Conservation (phyloP, 805 yeast genomes). For the Yarrowia hollandica region DNA sequence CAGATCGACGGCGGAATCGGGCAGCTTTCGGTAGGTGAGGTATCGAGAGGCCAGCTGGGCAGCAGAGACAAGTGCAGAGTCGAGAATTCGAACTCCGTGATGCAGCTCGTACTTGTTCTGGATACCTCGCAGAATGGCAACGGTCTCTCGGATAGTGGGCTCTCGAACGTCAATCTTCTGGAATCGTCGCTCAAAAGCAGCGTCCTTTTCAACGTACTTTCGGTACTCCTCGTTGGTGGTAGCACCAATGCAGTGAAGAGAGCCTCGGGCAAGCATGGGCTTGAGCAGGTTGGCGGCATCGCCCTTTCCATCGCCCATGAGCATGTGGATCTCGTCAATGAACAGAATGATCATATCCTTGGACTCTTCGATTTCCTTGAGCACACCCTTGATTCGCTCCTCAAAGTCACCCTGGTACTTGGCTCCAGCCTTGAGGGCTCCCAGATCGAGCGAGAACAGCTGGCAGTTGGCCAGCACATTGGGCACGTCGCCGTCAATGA, state of each 20-base stretch:
- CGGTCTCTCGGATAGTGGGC: conserved; percentile 87
- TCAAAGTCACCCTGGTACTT: conserved; percentile 98
- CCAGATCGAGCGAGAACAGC: conserved; percentile 85
- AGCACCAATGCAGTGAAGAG: conserved; percentile 96
- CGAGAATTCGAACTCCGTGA: conserved; percentile 95
- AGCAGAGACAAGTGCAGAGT: conserved; percentile 90
- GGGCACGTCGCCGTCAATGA: conserved; percentile 94
- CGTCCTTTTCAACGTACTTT: conserved; percentile 90
- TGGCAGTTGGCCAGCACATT: conserved; percentile 76
- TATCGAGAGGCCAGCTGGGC: conserved; percentile 94
- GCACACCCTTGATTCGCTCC: conserved; percentile 95
- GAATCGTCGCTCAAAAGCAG: conserved; percentile 98
- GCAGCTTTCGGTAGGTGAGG: conserved; percentile 90
- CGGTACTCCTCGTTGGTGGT: conserved; percentile 95
- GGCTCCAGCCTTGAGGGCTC: conserved; percentile 98
- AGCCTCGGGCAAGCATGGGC: conserved; percentile 96
- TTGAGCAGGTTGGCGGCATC: conserved; percentile 96
- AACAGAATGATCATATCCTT: conserved; percentile 83
- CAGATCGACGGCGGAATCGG: conserved; percentile 95
- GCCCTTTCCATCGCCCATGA: conserved; percentile 98
- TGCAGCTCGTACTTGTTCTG: conserved; percentile 95
- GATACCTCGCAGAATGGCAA: conserved; percentile 93
- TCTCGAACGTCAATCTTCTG: conserved; percentile 96
- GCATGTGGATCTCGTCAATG: conserved; percentile 98
- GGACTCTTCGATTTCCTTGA: conserved; percentile 88